Base-by-base conservation (phyloP, 2,329 filamentous ascomycete genomes). In the Metarhizium anisopliae region DNA sequence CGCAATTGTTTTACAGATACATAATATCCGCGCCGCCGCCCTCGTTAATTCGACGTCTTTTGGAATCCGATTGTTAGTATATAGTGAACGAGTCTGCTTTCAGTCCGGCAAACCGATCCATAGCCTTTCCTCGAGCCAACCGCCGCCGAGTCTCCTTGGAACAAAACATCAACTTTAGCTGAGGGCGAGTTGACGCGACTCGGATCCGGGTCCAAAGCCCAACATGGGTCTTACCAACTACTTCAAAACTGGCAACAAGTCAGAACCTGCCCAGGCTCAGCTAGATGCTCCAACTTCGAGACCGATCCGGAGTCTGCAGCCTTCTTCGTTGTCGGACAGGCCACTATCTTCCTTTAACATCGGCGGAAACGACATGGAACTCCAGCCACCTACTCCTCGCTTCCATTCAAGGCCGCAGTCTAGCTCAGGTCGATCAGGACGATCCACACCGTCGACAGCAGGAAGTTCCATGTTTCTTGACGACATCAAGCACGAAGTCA, bases 401-500 rank as follows among this genome's bases (percentile, higher is more conserved):
- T 64, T 63, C 14, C 56, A 62, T 18, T 64, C 63, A 3, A 59
- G 63, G 30, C 61, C 62, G 10, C 59, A 75, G 54, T 76, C 75
- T 59, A 73, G 69, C 60, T 80, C 78, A 14, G 76, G 70, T 16
- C 68, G 68, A 32, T 80, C 35, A 8, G 25, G 25, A 25, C 25
- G 25, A 25, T 40, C 77, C 16, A 64, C 64, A 5, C 66, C 65
- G n/a, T 70, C 68, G 16, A 70, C 66, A 29, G 51, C 38, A 10
- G 69, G 69, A 51, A 82, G 77, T 64, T 82, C 79, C 43, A 70
- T 78, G 56, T 78, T 86, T 58, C 69, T 87, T 11, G 85, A 89
- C 58, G 86, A 89, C 59, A 87, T 90, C 70, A 89, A 87, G 70
- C 85, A 90, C 65, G 87, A 91, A 69, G 85, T 91, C 58, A 91